These are phyloP conservation scores for Blastomyces gilchristii DNA, from an alignment of 2,329 filamentous ascomycete genomes.

Conservation along the genomic window DNA sequence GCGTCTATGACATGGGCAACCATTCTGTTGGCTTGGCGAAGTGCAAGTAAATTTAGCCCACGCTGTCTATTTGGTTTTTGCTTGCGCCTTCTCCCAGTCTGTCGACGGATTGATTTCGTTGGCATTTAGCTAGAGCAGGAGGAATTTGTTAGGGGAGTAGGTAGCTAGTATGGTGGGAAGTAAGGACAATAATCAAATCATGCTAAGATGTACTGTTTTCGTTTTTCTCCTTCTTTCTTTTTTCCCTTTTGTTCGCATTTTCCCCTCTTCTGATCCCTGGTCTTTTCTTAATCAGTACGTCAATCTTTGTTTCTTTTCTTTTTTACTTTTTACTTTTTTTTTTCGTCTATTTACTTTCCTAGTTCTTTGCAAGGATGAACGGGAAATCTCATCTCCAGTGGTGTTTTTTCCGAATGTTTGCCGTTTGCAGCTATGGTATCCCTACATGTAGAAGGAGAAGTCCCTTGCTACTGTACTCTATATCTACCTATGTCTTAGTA, in stretches of 20 bases:
- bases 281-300: background rate
- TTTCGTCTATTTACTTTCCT: too few relatives aligned
- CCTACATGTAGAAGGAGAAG: too few relatives aligned
- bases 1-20: slow-evolving; percentile 89
- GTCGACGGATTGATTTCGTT: background rate
- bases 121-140: background rate
- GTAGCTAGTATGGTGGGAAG: background rate
- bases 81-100: too few relatives aligned
- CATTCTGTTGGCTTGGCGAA: slow-evolving; percentile 79
- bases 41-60: slow-evolving; percentile 45
- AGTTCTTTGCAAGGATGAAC: background rate
- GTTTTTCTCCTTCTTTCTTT: background rate
- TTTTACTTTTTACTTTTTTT: background rate
- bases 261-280: background rate
- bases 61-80: background rate
- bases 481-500: too few relatives aligned
- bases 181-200: background rate
- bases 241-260: too few relatives aligned
- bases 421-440: background rate
- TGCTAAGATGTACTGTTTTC: background rate
- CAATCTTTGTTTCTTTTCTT: background rate
- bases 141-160: background rate
- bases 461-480: too few relatives aligned
- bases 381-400: background rate
- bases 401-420: background rate